Evolutionary conservation across 2,329 filamentous ascomycete genomes (phyloP), one percentile per base, ranked within the genome.

Genomic region (Tympanopsis confertula): DNA sequence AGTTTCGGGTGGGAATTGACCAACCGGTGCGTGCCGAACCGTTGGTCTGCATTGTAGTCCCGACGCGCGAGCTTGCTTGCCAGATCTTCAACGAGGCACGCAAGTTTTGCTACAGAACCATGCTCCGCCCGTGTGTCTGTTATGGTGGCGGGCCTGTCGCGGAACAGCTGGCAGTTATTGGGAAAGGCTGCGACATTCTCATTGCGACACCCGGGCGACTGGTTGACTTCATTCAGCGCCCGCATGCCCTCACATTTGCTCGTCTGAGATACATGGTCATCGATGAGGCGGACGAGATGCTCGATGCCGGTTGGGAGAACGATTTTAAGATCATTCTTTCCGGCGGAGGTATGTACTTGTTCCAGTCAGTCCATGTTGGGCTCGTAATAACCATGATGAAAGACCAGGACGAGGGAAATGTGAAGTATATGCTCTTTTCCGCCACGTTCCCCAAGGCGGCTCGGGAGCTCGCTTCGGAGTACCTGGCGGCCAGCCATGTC

Each of bases 51-150:
- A 70, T 98, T 38, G 71, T 96, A 15, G 81, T 76, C 10, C 91
- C 91, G 1, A 91, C 83, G 38, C 83, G 89, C 26, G 91, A 98
- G 66, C 63, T 98, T 4, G 86, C 87, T 0, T 82, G 87, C 2
- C 91, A 98, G 54, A 94, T 96, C 47, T 96, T 94, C 60, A 86
- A 94, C 44, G 89, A 96, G 55, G 80, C 86, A 18, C 82, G 91
- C 44, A 87, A 89, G 48, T 77, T 96, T 36, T 95, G 87, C 55
- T 98, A 98, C 51, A 80, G 91, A 1, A 87, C 85, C 3, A 94
- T 94, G 86, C 70, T 98, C 40, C 86, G 91, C 29, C 89, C 91
- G 18, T 87, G 83, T 47, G 86, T 94, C 32, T 68, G 82, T 20
- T 98, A 96, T 47, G 91, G 91, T 36, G 91, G 91, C 44, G 78